These are phyloP conservation scores for Acer saccharum DNA, from an alignment of 345 rosid genomes.

Conservation along the genomic window DNA sequence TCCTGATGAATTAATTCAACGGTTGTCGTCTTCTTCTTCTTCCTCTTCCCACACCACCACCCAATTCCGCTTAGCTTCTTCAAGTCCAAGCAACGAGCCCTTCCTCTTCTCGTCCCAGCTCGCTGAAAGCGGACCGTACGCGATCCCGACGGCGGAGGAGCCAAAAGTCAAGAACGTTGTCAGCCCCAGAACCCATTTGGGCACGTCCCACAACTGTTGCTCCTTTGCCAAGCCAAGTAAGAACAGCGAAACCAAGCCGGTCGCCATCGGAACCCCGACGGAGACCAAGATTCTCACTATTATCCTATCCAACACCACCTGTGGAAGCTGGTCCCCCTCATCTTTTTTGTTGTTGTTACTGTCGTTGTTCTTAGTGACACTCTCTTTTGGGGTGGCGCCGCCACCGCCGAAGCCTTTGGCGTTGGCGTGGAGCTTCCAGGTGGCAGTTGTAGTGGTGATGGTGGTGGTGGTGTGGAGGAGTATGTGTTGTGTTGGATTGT, in stretches of 20 bases:
- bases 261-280: conserved; percentile 48
- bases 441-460: conserved; percentile 9
- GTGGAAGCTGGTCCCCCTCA: conserved; percentile 50
- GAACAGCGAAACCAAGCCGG: conserved; percentile 43
- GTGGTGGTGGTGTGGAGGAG: conserved; percentile 13
- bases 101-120: conserved; percentile 64
- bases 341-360: conserved; percentile 16
- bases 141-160: conserved; percentile 65
- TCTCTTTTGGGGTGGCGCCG: conserved; percentile 12
- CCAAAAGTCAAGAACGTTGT: conserved; percentile 63
- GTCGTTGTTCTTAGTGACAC: neutral
- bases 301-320: conserved; percentile 50
- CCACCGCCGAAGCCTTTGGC: conserved; percentile 46
- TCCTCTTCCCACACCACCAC: conserved; percentile 73
- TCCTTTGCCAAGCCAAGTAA: conserved; percentile 46
- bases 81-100: conserved; percentile 67
- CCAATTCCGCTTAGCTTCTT: conserved; percentile 72
- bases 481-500: conserved; percentile 9
- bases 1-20: neutral
- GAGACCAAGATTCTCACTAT: conserved; percentile 48
- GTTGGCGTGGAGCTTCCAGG: conserved; percentile 39
- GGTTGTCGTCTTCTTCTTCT: conserved; percentile 28
- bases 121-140: conserved; percentile 77
- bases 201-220: conserved; percentile 53
- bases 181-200: conserved; percentile 58